A percentile compares a stretch with the other conserved stretches of the same genome.
Conservation (phyloP, 164 flowering plant genomes). For the Echeveria elegans region DNA sequence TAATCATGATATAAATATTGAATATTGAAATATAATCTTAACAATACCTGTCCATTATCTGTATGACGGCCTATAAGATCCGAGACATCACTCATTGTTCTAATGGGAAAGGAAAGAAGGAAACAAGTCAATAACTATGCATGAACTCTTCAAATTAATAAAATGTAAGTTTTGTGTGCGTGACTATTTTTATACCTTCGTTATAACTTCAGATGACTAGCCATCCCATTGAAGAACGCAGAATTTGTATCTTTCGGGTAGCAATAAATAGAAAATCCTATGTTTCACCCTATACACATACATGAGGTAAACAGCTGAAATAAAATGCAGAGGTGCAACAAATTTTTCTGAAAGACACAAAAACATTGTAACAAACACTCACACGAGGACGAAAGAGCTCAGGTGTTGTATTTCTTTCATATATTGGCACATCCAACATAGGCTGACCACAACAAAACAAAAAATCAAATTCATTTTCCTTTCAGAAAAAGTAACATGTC, state of each 20-base stretch:
- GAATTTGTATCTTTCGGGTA: constrained; percentile 90
- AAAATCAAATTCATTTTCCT: no score
- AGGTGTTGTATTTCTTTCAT: constrained; percentile 96
- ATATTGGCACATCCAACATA: constrained; percentile 93
- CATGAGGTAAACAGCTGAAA: constrained; percentile 6
- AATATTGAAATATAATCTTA: no score
- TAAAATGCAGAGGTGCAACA: background rate
- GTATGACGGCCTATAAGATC: constrained; percentile 98
- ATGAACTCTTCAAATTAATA: background rate
- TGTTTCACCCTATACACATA: constrained; percentile 76
- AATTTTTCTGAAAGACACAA: background rate
- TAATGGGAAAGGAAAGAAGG: constrained; percentile 16
- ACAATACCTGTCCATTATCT: constrained; percentile 97
- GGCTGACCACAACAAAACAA: constrained; percentile 53
- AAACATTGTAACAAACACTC: constrained; percentile 24
- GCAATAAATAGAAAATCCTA: constrained; percentile 92
- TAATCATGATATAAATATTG: no score
- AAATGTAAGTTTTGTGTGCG: background rate
- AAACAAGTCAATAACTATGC: background rate
- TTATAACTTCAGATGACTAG: constrained; percentile 71
- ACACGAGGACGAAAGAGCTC: constrained; percentile 99
- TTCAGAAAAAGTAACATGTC: no score
- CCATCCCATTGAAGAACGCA: constrained; percentile 99
- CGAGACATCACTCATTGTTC: constrained; percentile 95
- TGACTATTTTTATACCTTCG: constrained; percentile 47